Conservation (phyloP, 441 rosid genomes). For the Adansonia madagascariensis region DNA sequence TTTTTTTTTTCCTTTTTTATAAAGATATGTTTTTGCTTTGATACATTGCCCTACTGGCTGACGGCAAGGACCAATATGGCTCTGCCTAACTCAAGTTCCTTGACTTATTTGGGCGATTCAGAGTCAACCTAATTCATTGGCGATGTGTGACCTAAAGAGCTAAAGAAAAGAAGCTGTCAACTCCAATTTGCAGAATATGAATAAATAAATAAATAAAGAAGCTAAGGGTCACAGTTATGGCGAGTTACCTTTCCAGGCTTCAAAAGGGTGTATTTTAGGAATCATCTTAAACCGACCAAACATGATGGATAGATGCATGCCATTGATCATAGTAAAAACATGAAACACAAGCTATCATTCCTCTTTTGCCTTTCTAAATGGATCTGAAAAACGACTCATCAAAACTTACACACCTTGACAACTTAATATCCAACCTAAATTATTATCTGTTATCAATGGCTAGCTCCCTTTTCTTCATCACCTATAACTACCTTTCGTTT, state of each 20-base stretch:
- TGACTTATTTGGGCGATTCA: neutral
- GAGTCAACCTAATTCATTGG: neutral
- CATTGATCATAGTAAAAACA: neutral
- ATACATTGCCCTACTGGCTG: neutral
- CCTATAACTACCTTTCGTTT: neutral
- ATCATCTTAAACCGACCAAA: neutral
- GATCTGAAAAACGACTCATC: neutral
- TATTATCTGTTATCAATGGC: neutral
- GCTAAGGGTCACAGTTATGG: neutral
- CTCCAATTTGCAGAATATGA: neutral
- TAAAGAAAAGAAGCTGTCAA: neutral
- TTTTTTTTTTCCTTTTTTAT: too few species aligned
- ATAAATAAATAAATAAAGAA: neutral
- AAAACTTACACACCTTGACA: neutral
- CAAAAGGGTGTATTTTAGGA: neutral
- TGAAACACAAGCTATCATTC: neutral
- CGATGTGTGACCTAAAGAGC: neutral
- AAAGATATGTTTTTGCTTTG: neutral
- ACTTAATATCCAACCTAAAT: neutral
- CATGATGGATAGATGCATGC: neutral
- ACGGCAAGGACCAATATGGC: too few species aligned
- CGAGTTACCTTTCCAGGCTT: neutral
- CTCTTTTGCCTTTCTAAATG: neutral
- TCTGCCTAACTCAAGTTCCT: too few species aligned
- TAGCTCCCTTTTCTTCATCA: neutral